phyloP scores from a whole-genome alignment of 257 asterid genomes.

The Scutellaria barbata region DNA sequence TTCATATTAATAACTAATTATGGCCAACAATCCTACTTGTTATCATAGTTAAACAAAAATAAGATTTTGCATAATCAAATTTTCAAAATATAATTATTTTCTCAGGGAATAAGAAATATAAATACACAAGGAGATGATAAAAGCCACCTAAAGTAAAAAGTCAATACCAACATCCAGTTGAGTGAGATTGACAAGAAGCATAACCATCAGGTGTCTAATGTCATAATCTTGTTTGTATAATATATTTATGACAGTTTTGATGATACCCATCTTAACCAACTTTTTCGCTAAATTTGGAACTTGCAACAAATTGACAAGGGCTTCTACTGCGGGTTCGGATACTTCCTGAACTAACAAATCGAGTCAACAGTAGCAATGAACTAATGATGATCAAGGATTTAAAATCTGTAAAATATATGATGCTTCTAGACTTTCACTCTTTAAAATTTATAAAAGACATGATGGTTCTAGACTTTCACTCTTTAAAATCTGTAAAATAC shows the following conservation, averaged over 20 bases:
- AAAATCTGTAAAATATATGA: neutral
- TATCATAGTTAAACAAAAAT: conserved; percentile 1
- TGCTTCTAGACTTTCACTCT: neutral
- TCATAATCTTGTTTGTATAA: conserved; percentile 66
- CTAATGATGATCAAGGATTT: conserved; percentile 4
- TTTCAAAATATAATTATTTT: neutral
- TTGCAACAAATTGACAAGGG: conserved; percentile 87
- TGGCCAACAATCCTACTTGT: conserved; percentile 2
- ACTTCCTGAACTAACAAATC: conserved; percentile 63
- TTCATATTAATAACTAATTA: conserved; percentile 20
- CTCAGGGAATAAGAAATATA: neutral
- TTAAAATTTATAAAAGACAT: too few species aligned
- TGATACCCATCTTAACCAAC: conserved; percentile 67
- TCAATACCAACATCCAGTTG: conserved; percentile 84
- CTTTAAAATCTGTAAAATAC: too few species aligned
- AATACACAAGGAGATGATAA: conserved; percentile 24
- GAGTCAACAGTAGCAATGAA: conserved; percentile 23
- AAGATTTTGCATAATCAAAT: conserved; percentile 21
- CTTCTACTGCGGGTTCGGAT: conserved; percentile 92
- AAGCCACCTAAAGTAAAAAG: conserved; percentile 80
- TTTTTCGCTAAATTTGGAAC: conserved; percentile 62
- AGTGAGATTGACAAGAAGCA: conserved; percentile 94
- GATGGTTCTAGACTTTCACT: too few species aligned
- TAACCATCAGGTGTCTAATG: conserved; percentile 64
- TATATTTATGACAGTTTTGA: conserved; percentile 64